A percentile compares a stretch with the other conserved stretches of the same genome.
phyloP scores from a whole-genome alignment of 1,139 yeast genomes.

The Suhomyces anneliseae region DNA sequence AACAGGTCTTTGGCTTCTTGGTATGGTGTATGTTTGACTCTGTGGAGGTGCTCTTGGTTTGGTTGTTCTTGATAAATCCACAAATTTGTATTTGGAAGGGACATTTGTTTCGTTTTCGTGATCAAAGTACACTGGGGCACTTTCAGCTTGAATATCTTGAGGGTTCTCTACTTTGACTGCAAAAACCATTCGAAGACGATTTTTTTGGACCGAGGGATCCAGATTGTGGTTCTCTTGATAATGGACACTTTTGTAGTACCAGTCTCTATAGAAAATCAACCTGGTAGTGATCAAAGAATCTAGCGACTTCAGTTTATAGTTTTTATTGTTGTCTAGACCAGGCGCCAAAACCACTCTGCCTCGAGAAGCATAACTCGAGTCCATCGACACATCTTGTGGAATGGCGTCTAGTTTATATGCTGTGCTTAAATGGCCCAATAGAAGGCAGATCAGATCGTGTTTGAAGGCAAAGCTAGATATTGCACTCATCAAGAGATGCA shows the following conservation, averaged over 20 bases:
- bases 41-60: background rate
- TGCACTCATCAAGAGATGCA: slow-evolving; percentile 26
- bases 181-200: slow-evolving; percentile 20
- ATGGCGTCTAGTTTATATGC: slow-evolving; percentile 15
- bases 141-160: slow-evolving; percentile 9
- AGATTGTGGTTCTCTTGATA: slow-evolving; percentile 15
- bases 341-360: slow-evolving; percentile 25
- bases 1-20: background rate
- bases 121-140: slow-evolving; percentile 26
- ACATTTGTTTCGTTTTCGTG: slow-evolving; percentile 13
- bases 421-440: slow-evolving; percentile 36
- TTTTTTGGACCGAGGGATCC: background rate
- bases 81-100: slow-evolving; percentile 3
- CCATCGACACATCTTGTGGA: background rate
- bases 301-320: slow-evolving; percentile 6
- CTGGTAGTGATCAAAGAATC: slow-evolving; percentile 28
- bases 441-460: slow-evolving; percentile 27
- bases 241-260: slow-evolving; percentile 34
- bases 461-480: slow-evolving; percentile 27
- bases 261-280: slow-evolving; percentile 37
- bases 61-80: slow-evolving; percentile 8
- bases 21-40: slow-evolving; percentile 1
- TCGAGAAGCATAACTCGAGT: slow-evolving; percentile 1
- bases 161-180: slow-evolving; percentile 22
- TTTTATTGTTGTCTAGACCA: background rate